Evolutionary conservation across 2,329 filamentous ascomycete genomes (phyloP), one percentile per base, ranked within the genome.

Genomic region (Pseudogymnoascus sp.): DNA sequence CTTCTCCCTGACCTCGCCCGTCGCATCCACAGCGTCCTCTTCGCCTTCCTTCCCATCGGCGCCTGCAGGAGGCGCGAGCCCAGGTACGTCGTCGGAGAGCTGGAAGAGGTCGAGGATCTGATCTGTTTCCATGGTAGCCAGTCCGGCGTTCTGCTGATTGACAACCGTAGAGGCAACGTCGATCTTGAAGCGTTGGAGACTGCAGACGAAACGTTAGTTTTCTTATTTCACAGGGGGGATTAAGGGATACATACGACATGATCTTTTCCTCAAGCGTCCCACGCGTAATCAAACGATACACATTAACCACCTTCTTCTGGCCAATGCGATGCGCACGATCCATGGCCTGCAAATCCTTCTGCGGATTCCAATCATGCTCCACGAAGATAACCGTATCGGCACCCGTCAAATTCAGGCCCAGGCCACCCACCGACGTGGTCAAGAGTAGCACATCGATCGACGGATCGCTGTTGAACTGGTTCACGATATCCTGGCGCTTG

Each of bases 301-400:
- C 94, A 72, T 99, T 99, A 69, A 99, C 94, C 38, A 97, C 94
- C 83, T 97, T 99, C 85, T 99, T 99, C 79, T 99, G 94, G 1
- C 94, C 94, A 70, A 99, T 97, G 69, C 94, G 88, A 80, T 99
- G 94, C 7, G 94, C 94, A 64, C 94, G 91, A 73, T 99, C 94
- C 94, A 99, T 99, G 68, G 94, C 94, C 73, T 99, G 94, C 68
- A 99, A 85, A 76, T 99, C 94, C 75, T 96, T 96, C 74, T 99
- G 94, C 33, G 94, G 94, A 73, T 99, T 99, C 94, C 94, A 99
- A 75, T 99, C 94, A 75, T 99, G 95, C 76, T 99, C 94, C 31
- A 99, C 95, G 71, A 99, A 99, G 69, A 99, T 99, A 74, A 99
- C 94, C 0, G 94, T 99, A 75, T 99, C 94, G 3, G 94, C 94